Evolutionary conservation across 169 alveolate species (phyloP), one percentile per base, ranked within the genome.

Genomic region (Toxoplasma gondii): DNA sequence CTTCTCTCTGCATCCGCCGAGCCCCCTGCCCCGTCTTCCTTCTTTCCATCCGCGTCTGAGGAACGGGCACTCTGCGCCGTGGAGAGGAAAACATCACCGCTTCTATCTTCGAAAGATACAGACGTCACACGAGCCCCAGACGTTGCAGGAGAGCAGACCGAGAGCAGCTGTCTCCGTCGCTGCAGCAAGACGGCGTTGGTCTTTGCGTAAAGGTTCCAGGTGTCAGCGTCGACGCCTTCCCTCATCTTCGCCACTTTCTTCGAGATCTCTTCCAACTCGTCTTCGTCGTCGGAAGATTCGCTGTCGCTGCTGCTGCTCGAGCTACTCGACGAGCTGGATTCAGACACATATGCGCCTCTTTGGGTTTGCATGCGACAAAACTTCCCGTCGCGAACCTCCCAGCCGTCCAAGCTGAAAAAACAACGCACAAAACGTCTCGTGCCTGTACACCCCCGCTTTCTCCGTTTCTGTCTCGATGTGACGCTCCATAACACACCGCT

Each of bases 231-330:
- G 36, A 92, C 87, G 64, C 41, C n/a, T n/a, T 27, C 45, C 16
- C 91, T 58, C 94, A 83, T 92, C 29, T 70, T 82, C 27, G 12
- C 49, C 74, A 92, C 91, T 1, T 54, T 45, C 67, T 92, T 69
- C 24, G 31, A 39, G n/a, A 92, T 58, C 45, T 81, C 87, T 5
- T 27, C 17, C 86, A 92, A 82, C 67, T 92, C 94, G 91, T 92
- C 94, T 54, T 92, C 94, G 86, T 92, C 94, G 49, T 92, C 94
- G n/a, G 94, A 92, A 0, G 94, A 92, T 31, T 87, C 94, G 74
- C 94, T 92, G 90, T 69, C 64, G 90, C 94, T 91, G 82, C 94
- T 91, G 91, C 91, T 78, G 78, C 91, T 78, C 67, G 88, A 67
- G 34, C 87, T 54, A 44, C 87, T 81, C 82, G 91, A 78, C 64